phyloP scores from a whole-genome alignment of 306 rosid species.

The Cucumis hystrix region DNA sequence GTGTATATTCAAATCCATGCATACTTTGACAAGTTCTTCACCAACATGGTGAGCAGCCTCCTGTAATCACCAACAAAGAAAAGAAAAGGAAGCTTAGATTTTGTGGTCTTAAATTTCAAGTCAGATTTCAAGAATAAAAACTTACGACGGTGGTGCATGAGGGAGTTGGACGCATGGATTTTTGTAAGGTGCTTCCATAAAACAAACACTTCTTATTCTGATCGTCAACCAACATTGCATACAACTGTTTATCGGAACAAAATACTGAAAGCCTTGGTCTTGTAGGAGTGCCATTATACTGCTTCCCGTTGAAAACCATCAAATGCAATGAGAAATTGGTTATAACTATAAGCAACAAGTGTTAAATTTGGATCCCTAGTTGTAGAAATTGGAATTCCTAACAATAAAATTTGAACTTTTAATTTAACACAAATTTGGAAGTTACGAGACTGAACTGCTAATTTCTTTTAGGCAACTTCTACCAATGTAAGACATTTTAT shows the following conservation, averaged over 20 bases:
- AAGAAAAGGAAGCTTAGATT: neutral
- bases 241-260: constrained; percentile 71
- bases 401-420: no score
- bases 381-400: no score
- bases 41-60: constrained; percentile 79
- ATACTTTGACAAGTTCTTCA: constrained; percentile 59
- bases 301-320: constrained; percentile 7
- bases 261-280: constrained; percentile 88
- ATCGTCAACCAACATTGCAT: constrained; percentile 89
- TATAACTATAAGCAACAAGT: neutral
- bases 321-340: neutral
- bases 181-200: constrained; percentile 74
- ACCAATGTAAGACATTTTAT: neutral
- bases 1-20: constrained; percentile 40
- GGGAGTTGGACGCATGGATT: constrained; percentile 36
- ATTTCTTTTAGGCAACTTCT: neutral
- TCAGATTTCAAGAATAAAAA: neutral
- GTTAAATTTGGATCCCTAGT: no score
- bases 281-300: constrained; percentile 64
- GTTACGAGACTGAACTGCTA: no score
- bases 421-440: no score
- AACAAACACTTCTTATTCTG: constrained; percentile 70
- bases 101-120: neutral
- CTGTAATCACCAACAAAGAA: constrained; percentile 13
- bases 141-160: constrained; percentile 47